Conservation (phyloP, 75 land plant genomes). For the Chamaecyparis obtusa region DNA sequence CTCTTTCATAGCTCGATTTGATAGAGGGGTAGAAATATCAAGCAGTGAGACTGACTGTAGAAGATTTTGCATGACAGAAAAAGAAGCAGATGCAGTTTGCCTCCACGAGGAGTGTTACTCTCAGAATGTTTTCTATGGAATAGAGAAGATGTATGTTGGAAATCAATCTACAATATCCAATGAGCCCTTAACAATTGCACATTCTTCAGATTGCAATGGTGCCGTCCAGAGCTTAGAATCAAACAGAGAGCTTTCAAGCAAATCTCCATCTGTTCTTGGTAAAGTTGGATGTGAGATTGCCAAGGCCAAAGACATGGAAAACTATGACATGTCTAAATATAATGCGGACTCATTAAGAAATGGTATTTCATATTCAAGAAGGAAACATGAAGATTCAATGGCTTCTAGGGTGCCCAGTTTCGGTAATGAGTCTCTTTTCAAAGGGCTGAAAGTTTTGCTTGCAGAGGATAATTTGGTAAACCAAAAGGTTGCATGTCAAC, state of each 20-base stretch:
- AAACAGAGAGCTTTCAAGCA: slow-evolving; percentile 1
- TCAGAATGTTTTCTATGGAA: background rate
- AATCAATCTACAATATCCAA: background rate
- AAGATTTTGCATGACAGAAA: slow-evolving; percentile 8
- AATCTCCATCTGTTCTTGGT: slow-evolving; percentile 1
- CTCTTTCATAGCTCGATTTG: slow-evolving; percentile 34
- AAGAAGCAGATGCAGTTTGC: background rate
- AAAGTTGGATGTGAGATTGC: background rate
- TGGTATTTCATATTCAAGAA: background rate
- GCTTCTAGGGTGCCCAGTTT: background rate
- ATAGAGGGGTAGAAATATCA: slow-evolving; percentile 14
- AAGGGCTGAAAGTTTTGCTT: slow-evolving; percentile 38
- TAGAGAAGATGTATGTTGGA: background rate
- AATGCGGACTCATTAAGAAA: background rate
- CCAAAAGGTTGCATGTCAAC: slow-evolving; percentile 51
- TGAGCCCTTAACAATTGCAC: background rate
- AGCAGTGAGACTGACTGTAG: background rate
- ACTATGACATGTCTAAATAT: background rate
- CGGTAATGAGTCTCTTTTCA: slow-evolving; percentile 5
- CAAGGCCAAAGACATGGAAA: background rate
- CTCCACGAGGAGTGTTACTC: background rate
- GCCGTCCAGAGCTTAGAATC: background rate
- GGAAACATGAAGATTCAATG: slow-evolving; percentile 1
- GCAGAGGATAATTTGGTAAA: slow-evolving; percentile 49
- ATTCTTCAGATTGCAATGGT: slow-evolving; percentile 1